phyloP scores from a whole-genome alignment of 345 rosid genomes.

The Excoecaria cochinchinensis region DNA sequence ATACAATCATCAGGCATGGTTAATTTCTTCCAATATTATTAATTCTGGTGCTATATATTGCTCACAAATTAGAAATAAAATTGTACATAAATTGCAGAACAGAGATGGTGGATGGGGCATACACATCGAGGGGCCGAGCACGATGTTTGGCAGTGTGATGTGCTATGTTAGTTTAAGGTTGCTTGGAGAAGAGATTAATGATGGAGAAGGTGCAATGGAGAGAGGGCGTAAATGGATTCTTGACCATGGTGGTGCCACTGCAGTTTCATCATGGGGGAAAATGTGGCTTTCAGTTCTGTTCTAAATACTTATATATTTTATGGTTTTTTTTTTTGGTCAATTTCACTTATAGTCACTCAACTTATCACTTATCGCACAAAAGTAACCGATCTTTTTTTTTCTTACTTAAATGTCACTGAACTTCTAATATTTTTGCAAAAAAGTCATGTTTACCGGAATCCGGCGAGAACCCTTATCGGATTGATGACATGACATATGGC shows the following conservation, averaged over 20 bases:
- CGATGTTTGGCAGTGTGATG: conserved; percentile 95
- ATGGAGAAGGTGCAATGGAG: conserved; percentile 78
- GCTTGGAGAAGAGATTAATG: conserved; percentile 93
- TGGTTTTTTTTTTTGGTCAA: too few species aligned
- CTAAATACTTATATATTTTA: too few species aligned
- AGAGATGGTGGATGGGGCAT: conserved; percentile 98
- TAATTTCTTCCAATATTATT: not conserved
- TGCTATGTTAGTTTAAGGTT: conserved; percentile 81
- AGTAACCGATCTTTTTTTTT: too few species aligned
- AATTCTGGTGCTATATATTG: not conserved
- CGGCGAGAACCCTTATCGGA: too few species aligned
- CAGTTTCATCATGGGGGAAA: conserved; percentile 92
- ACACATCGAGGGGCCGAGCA: conserved; percentile 96
- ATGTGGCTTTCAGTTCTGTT: conserved; percentile 97
- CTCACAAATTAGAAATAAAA: not conserved
- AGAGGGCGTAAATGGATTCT: conserved; percentile 84
- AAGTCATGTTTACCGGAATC: too few species aligned
- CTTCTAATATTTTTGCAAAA: too few species aligned
- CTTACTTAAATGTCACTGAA: too few species aligned
- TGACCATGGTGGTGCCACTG: conserved; percentile 88
- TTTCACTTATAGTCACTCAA: too few species aligned
- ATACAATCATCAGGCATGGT: conserved; percentile 80
- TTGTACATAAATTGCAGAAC: conserved; percentile 51
- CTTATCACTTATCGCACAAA: too few species aligned
- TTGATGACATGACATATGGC: too few species aligned